These are phyloP conservation scores for Leptographium procerum DNA, from an alignment of 2,329 filamentous ascomycete genomes.

Conservation along the genomic window DNA sequence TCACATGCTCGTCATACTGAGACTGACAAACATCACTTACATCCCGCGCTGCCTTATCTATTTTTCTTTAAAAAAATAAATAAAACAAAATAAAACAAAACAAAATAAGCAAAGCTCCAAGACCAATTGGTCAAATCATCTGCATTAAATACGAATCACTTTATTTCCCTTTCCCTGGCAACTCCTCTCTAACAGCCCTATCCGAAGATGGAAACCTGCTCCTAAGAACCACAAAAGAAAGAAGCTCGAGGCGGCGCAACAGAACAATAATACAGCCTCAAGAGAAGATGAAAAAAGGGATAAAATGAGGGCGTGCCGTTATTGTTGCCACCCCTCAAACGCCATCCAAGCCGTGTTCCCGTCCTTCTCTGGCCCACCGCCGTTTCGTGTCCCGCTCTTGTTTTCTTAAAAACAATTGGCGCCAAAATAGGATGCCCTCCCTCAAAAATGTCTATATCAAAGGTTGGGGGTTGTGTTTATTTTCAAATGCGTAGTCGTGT, in stretches of 20 bases:
- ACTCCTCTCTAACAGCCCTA: constrained; percentile 4
- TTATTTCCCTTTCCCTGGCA: constrained; percentile 4
- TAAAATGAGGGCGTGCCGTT: background rate
- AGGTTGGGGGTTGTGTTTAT: background rate
- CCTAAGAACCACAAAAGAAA: background rate
- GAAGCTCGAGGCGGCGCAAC: background rate
- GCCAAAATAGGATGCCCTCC: background rate
- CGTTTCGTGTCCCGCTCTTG: background rate
- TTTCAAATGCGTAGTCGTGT: background rate
- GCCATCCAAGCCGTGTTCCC: background rate
- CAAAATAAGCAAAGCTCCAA: too few species aligned
- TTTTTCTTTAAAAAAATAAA: too few species aligned
- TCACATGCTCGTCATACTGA: background rate
- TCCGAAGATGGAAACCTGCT: background rate
- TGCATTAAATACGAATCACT: background rate
- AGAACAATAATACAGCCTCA: background rate
- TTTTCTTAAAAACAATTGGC: background rate
- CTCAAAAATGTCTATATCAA: background rate
- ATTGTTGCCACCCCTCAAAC: background rate
- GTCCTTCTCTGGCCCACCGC: background rate
- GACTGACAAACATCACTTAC: too few species aligned
- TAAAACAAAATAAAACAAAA: too few species aligned
- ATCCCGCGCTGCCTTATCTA: too few species aligned
- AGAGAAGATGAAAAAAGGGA: background rate
- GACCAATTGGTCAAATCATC: too few species aligned